A percentile compares a stretch with the other conserved stretches of the same genome.
Conservation (phyloP, 1,284 basidiomycete genomes). For the Marasmius fiardii region DNA sequence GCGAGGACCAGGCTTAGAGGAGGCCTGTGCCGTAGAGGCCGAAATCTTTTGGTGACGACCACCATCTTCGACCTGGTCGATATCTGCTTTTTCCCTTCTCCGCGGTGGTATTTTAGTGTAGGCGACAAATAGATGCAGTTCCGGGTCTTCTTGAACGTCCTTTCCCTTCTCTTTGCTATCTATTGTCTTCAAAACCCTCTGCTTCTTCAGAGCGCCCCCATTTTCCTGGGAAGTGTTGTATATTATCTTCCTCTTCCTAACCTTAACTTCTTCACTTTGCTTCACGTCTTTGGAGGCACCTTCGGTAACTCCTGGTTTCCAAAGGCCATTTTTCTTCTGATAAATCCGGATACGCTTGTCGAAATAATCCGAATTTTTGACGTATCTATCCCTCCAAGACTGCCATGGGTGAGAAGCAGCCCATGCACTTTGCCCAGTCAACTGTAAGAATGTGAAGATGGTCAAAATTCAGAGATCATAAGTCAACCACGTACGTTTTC, state of each 20-base stretch:
- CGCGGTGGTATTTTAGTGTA: background rate
- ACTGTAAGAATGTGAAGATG: background rate
- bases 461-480: background rate
- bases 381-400: slow-evolving; percentile 9
- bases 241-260: background rate
- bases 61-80: no score
- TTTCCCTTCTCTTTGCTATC: background rate
- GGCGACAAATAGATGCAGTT: background rate
- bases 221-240: background rate
- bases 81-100: background rate
- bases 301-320: background rate
- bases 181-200: background rate
- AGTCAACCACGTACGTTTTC: slow-evolving; percentile 1
- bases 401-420: slow-evolving; percentile 8
- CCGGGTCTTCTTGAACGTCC: background rate
- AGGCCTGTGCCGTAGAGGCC: background rate
- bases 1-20: background rate
- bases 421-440: slow-evolving; percentile 8
- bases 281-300: background rate
- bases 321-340: slow-evolving; percentile 1
- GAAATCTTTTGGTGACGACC: background rate
- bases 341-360: slow-evolving; percentile 5
- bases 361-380: slow-evolving; percentile 4
- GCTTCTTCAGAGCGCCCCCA: background rate
- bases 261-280: background rate